Percentiles rank a stretch among this genome's conserved stretches.
phyloP scores from a whole-genome alignment of 2,329 filamentous ascomycete genomes.

The Sarocladium oryzae region DNA sequence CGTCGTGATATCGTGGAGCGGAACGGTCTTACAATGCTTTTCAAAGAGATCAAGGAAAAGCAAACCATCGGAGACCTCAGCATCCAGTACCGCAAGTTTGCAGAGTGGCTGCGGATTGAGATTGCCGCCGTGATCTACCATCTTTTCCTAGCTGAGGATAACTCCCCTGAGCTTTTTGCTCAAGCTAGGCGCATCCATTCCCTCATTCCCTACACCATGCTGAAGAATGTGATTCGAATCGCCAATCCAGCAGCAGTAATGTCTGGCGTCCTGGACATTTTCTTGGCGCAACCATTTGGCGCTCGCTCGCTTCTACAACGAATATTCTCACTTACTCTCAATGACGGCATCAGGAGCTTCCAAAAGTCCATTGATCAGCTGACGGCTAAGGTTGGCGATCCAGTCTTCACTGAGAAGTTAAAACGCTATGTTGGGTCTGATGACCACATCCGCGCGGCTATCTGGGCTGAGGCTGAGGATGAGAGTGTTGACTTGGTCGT shows the following conservation, averaged over 20 bases:
- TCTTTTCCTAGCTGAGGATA: slow-evolving; percentile 94
- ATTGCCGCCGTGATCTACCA: slow-evolving; percentile 96
- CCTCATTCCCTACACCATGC: slow-evolving; percentile 81
- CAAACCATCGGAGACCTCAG: slow-evolving; percentile 80
- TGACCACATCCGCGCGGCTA: slow-evolving; percentile 65
- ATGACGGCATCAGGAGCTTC: slow-evolving; percentile 81
- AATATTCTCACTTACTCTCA: slow-evolving; percentile 86
- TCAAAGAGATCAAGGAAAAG: slow-evolving; percentile 89
- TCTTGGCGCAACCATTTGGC: slow-evolving; percentile 91
- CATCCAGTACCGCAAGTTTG: slow-evolving; percentile 95
- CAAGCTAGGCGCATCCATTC: slow-evolving; percentile 93
- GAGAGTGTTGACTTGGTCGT: slow-evolving; percentile 84
- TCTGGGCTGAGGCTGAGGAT: slow-evolving; percentile 64
- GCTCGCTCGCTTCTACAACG: slow-evolving; percentile 84
- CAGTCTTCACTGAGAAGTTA: slow-evolving; percentile 72
- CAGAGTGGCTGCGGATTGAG: slow-evolving; percentile 96
- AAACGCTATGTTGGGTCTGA: slow-evolving; percentile 70
- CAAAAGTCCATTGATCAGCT: slow-evolving; percentile 82
- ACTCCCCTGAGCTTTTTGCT: slow-evolving; percentile 91
- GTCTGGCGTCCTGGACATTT: slow-evolving; percentile 90
- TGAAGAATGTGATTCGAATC: slow-evolving; percentile 96
- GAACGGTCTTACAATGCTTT: slow-evolving; percentile 86
- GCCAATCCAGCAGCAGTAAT: slow-evolving; percentile 96
- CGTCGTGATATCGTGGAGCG: slow-evolving; percentile 60
- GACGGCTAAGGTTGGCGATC: slow-evolving; percentile 70